A percentile compares a stretch with the other conserved stretches of the same genome.
Conservation (phyloP, 1,284 basidiomycete genomes). For the Puccinia triticina region DNA sequence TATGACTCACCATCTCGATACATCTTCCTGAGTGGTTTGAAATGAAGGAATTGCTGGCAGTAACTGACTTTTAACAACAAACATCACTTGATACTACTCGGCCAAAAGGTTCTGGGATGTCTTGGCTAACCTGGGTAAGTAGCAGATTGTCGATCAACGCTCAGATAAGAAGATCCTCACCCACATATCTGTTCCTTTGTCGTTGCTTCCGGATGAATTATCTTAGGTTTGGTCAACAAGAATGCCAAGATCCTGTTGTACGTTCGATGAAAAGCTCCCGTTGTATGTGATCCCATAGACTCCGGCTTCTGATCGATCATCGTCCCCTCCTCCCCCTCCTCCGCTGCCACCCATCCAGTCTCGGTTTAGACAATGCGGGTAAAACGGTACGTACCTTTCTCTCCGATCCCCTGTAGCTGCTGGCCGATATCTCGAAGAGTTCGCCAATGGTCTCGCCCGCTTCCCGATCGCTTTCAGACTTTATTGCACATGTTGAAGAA, state of each 20-base stretch:
- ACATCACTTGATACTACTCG: neutral
- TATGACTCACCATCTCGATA: constrained; percentile 5
- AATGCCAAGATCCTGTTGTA: constrained; percentile 99
- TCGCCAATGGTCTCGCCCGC: neutral
- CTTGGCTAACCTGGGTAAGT: constrained; percentile 81
- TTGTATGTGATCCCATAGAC: constrained; percentile 71
- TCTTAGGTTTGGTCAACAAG: constrained; percentile 88
- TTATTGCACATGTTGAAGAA: constrained; percentile 99
- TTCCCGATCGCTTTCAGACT: constrained; percentile 67
- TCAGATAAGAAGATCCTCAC: neutral
- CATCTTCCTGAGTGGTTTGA: neutral
- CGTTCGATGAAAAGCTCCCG: constrained; percentile 98
- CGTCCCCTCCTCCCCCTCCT: neutral
- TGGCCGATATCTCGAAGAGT: neutral
- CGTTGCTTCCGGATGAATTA: neutral
- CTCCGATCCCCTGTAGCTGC: neutral
- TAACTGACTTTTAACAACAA: neutral
- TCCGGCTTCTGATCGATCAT: neutral
- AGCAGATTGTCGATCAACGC: neutral
- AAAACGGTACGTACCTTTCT: constrained; percentile 76
- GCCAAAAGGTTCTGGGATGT: constrained; percentile 66
- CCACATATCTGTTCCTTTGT: neutral
- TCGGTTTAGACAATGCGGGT: constrained; percentile 90
- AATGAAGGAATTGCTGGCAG: neutral
- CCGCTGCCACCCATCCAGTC: neutral